These are phyloP conservation scores for Lenzites betulinus DNA, from an alignment of 768 basidiomycete genomes.

Conservation along the genomic window DNA sequence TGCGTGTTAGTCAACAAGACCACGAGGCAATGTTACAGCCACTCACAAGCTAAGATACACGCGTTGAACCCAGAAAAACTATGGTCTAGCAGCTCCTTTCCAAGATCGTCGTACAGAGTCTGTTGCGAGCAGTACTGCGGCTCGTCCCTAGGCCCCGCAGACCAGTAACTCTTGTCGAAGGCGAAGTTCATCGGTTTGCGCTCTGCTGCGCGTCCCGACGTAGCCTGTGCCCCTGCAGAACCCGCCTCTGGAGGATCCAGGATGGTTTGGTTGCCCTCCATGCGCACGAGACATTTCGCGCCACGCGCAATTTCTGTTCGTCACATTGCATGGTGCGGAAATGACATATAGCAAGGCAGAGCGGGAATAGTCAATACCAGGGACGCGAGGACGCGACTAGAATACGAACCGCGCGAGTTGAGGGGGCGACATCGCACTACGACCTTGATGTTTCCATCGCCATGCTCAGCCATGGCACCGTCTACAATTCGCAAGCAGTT, in stretches of 20 bases:
- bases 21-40: not conserved
- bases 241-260: conserved; percentile 86
- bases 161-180: conserved; percentile 99
- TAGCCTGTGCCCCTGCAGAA: conserved; percentile 51
- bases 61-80: conserved; percentile 97
- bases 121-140: conserved; percentile 92
- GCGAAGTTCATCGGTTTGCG: conserved; percentile 88
- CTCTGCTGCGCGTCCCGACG: conserved; percentile 82
- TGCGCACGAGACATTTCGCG: conserved; percentile 91
- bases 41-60: conserved; percentile 98
- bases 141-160: conserved; percentile 87
- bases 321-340: not conserved
- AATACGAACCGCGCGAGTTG: conserved; percentile 82
- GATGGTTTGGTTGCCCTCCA: conserved; percentile 92
- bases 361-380: conserved; percentile 1
- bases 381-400: conserved; percentile 3
- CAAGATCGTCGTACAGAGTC: conserved; percentile 92
- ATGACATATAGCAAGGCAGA: not conserved
- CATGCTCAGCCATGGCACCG: conserved; percentile 64
- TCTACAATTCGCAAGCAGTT: not conserved
- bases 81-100: conserved; percentile 92
- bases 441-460: conserved; percentile 90
- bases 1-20: conserved; percentile 5
- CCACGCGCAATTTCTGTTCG: conserved; percentile 84
- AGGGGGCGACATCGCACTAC: conserved; percentile 95